These are phyloP conservation scores for Candida caryicola DNA, from an alignment of 805 yeast species.

Conservation along the genomic window DNA sequence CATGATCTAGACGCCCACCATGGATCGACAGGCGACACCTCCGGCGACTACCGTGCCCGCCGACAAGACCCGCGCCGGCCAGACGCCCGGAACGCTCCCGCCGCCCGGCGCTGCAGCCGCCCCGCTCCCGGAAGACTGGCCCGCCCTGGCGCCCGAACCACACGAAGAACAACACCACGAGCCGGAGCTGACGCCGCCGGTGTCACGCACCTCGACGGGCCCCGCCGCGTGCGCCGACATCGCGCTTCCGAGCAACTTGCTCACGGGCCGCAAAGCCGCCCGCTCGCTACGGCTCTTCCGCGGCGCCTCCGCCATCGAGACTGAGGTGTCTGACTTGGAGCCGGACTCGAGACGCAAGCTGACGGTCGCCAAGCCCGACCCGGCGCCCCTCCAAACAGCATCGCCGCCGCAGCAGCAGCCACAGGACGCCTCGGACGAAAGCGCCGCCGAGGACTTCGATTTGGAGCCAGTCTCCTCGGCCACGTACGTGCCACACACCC, in stretches of 20 bases:
- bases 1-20: background rate
- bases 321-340: background rate
- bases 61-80: background rate
- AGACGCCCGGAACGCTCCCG: no score
- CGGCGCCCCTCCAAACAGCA: slow-evolving; percentile 1
- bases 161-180: no score
- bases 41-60: background rate
- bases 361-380: background rate
- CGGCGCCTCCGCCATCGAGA: slow-evolving; percentile 17
- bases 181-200: no score
- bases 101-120: no score
- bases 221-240: slow-evolving; percentile 2
- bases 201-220: no score
- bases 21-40: background rate
- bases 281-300: slow-evolving; percentile 54
- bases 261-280: slow-evolving; percentile 58
- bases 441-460: slow-evolving; percentile 8
- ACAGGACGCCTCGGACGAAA: background rate
- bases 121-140: no score
- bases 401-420: slow-evolving; percentile 2
- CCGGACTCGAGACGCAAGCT: background rate
- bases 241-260: slow-evolving; percentile 11
- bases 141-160: no score
- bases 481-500: slow-evolving; percentile 66
- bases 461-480: slow-evolving; percentile 68